Evolutionary conservation across 1,284 basidiomycete genomes (phyloP).

Genomic region (Apiotrichum domesticum): DNA sequence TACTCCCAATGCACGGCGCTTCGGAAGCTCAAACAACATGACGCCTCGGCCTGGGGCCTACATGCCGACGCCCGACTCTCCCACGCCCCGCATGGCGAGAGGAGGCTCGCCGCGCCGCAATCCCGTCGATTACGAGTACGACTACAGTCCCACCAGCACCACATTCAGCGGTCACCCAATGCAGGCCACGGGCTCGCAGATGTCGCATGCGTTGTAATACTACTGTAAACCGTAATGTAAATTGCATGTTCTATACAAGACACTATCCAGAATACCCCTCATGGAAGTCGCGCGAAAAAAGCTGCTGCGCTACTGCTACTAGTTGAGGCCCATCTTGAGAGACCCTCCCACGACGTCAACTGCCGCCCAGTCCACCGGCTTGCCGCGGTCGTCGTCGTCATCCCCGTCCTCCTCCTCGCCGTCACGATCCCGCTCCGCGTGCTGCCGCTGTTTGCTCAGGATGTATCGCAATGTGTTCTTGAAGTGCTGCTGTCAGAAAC

Average conservation of each 20-base stretch:
- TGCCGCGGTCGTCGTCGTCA: slow-evolving; percentile 42
- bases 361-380: slow-evolving; percentile 60
- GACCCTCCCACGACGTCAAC: slow-evolving; percentile 78
- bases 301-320: not conserved
- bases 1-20: not conserved
- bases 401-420: slow-evolving; percentile 7
- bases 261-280: slow-evolving; percentile 1
- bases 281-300: not conserved
- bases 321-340: slow-evolving; percentile 66
- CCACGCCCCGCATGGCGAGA: not conserved
- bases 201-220: not conserved
- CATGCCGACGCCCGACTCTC: not conserved
- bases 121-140: not conserved
- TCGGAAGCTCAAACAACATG: not conserved
- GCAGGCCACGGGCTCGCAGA: not conserved
- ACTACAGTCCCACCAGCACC: not conserved
- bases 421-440: slow-evolving; percentile 14
- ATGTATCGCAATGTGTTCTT: slow-evolving; percentile 81
- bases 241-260: slow-evolving; percentile 8
- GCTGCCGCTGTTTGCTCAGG: slow-evolving; percentile 42
- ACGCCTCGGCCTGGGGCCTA: not conserved
- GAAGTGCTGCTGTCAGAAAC: slow-evolving; percentile 62
- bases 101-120: not conserved
- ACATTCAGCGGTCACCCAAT: not conserved
- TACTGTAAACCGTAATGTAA: not conserved